phyloP scores from a whole-genome alignment of 352 stramenopile species.

The Pythium phragmiticola region DNA sequence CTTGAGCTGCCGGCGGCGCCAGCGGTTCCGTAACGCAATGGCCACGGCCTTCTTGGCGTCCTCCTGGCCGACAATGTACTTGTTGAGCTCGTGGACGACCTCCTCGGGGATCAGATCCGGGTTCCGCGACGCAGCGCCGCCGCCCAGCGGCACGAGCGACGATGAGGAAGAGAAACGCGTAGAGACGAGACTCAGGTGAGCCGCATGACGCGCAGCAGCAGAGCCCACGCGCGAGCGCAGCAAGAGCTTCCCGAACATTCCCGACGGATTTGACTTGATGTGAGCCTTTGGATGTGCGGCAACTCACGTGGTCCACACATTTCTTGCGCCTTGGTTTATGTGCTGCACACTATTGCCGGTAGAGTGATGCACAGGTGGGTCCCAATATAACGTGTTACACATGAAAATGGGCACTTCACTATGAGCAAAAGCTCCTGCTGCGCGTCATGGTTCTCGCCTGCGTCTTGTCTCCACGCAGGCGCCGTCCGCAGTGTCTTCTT shows the following conservation, averaged over 20 bases:
- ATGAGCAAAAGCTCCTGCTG: not conserved
- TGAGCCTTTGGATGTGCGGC: too few relatives aligned
- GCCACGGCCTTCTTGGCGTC: slow-evolving; percentile 98
- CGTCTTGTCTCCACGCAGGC: not conserved
- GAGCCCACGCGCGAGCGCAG: too few relatives aligned
- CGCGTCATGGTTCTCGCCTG: not conserved
- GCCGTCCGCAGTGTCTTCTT: slow-evolving; percentile 3
- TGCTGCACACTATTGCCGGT: too few relatives aligned
- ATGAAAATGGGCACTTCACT: too few relatives aligned
- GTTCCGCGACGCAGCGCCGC: not conserved
- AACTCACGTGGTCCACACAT: too few relatives aligned
- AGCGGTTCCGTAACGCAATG: slow-evolving; percentile 98
- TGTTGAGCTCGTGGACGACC: slow-evolving; percentile 93
- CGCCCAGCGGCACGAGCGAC: slow-evolving; percentile 8
- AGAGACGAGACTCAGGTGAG: not conserved
- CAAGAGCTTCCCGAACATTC: too few relatives aligned
- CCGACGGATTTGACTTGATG: too few relatives aligned
- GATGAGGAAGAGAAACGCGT: not conserved
- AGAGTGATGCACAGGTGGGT: not conserved
- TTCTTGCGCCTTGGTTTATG: too few relatives aligned
- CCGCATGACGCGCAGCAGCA: not conserved
- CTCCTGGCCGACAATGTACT: slow-evolving; percentile 96
- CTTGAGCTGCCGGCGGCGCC: slow-evolving; percentile 93
- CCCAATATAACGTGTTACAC: not conserved
- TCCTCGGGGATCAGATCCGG: slow-evolving; percentile 84